These are phyloP conservation scores for Fusarium tricinctum DNA, from an alignment of 2,329 filamentous ascomycete species.

Conservation along the genomic window DNA sequence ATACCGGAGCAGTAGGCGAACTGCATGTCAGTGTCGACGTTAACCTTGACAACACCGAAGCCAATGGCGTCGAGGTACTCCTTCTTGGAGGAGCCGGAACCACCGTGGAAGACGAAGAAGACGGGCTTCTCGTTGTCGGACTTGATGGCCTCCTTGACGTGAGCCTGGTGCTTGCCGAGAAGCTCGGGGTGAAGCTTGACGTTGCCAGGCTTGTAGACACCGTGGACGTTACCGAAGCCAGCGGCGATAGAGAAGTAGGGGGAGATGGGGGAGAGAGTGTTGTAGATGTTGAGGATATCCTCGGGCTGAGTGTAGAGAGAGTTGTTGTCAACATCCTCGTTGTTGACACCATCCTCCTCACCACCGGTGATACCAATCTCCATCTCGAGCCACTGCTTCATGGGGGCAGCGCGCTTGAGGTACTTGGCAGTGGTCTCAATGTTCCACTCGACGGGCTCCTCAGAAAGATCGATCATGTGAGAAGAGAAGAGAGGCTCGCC, in stretches of 20 bases:
- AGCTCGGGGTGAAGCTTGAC: constrained; percentile 97
- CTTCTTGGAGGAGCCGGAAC: constrained; percentile 89
- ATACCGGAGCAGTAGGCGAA: constrained; percentile 93
- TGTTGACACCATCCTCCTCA: constrained; percentile 99
- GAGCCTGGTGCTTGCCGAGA: constrained; percentile 94
- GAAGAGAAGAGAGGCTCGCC: constrained; percentile 94
- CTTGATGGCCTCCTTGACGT: constrained; percentile 84
- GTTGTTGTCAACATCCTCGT: constrained; percentile 97
- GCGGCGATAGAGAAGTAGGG: constrained; percentile 98
- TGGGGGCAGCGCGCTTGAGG: constrained; percentile 91
- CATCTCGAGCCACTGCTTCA: constrained; percentile 99
- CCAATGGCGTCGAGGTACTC: constrained; percentile 91
- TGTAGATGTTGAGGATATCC: constrained; percentile 93
- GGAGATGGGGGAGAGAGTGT: constrained; percentile 85
- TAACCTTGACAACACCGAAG: constrained; percentile 99
- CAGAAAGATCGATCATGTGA: constrained; percentile 99
- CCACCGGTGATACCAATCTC: constrained; percentile 89
- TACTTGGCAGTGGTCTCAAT: constrained; percentile 92
- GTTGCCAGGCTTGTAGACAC: constrained; percentile 98
- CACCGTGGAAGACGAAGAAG: constrained; percentile 99
- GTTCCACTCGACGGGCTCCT: constrained; percentile 92
- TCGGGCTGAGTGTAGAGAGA: constrained; percentile 98
- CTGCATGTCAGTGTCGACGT: constrained; percentile 98
- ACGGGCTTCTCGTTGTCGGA: constrained; percentile 88
- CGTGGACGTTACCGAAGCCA: constrained; percentile 98